Conservation (phyloP, 169 alveolate species). For the Perkinsus chesapeaki region DNA sequence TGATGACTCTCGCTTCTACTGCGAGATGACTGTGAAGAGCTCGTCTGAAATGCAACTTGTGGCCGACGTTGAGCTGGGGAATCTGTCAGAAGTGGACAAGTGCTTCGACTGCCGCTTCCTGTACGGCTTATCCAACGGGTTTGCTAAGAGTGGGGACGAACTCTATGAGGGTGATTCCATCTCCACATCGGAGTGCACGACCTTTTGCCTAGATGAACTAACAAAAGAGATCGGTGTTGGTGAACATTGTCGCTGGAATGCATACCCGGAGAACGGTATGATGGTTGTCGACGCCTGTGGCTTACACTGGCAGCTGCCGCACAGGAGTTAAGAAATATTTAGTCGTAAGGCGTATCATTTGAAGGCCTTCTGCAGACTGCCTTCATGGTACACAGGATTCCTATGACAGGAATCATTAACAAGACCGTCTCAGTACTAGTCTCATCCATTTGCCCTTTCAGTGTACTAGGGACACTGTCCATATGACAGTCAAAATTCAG, state of each 20-base stretch:
- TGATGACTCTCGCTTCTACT: neutral
- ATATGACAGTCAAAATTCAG: too few species aligned
- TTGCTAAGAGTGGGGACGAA: neutral
- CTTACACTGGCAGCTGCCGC: neutral
- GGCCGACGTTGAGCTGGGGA: neutral
- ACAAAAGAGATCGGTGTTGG: neutral
- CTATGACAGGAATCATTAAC: too few species aligned
- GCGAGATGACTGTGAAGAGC: neutral
- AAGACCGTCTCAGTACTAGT: too few species aligned
- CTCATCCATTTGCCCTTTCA: too few species aligned
- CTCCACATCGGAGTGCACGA: neutral
- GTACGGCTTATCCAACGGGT: neutral
- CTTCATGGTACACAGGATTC: too few species aligned
- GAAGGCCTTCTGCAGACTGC: too few species aligned
- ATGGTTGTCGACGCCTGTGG: neutral
- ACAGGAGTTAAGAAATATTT: neutral
- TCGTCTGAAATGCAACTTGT: neutral
- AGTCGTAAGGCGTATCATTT: too few species aligned
- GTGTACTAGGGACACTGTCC: too few species aligned
- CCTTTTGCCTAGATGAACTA: neutral
- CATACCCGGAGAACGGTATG: neutral
- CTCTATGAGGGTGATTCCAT: too few species aligned
- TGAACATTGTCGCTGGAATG: neutral
- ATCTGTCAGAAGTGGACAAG: neutral
- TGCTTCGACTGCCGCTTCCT: neutral